Conservation (phyloP, 1,284 basidiomycete species). For the Pterula multifida region DNA sequence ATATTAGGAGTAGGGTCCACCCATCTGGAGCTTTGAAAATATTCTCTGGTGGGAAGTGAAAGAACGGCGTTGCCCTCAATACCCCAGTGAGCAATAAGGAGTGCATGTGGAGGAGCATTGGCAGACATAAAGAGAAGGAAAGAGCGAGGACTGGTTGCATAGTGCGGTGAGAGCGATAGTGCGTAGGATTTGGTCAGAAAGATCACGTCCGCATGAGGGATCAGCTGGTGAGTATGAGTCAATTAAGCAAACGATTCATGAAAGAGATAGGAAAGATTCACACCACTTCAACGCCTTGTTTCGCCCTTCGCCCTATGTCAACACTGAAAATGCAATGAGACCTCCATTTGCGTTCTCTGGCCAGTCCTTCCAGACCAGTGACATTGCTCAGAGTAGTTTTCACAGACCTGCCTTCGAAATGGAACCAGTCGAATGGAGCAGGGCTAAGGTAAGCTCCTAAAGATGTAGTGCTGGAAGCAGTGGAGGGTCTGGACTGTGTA, state of each 20-base stretch:
- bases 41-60: constrained; percentile 71
- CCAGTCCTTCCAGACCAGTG: constrained; percentile 63
- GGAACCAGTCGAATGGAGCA: constrained; percentile 74
- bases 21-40: constrained; percentile 74
- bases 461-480: constrained; percentile 15
- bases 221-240: constrained; percentile 35
- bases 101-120: constrained; percentile 54
- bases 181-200: constrained; percentile 65
- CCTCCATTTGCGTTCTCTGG: constrained; percentile 69
- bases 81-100: constrained; percentile 72
- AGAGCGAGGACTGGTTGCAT: constrained; percentile 52
- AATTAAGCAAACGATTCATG: constrained; percentile 7
- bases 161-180: constrained; percentile 40
- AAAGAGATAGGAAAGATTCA: constrained; percentile 16
- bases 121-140: constrained; percentile 62
- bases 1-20: constrained; percentile 20
- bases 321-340: constrained; percentile 68
- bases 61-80: constrained; percentile 64
- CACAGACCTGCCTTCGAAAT: constrained; percentile 66
- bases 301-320: constrained; percentile 56
- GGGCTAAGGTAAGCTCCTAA: constrained; percentile 36
- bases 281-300: constrained; percentile 72
- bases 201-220: constrained; percentile 66
- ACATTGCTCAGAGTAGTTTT: constrained; percentile 69
- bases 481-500: constrained; percentile 21